Conservation (phyloP, 768 basidiomycete species). For the Auricularia auricula-judae region DNA sequence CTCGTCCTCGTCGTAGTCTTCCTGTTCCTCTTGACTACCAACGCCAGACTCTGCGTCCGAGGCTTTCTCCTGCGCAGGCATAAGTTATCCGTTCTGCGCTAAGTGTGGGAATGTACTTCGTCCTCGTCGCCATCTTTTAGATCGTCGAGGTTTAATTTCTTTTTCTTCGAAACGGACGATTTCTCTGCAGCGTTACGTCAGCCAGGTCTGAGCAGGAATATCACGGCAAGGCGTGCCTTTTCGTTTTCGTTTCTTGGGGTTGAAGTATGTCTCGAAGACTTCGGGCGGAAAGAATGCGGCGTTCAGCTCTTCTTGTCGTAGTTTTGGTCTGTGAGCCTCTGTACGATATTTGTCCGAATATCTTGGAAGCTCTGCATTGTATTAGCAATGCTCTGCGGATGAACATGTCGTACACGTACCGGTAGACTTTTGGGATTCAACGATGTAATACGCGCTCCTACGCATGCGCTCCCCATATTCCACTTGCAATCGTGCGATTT, state of each 20-base stretch:
- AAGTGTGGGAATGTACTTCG: slow-evolving; percentile 16
- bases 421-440: slow-evolving; percentile 56
- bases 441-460: slow-evolving; percentile 63
- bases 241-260: slow-evolving; percentile 26
- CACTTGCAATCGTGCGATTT: slow-evolving; percentile 53
- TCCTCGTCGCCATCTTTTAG: slow-evolving; percentile 57
- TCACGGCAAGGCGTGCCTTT: slow-evolving; percentile 7
- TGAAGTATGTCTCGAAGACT: slow-evolving; percentile 71
- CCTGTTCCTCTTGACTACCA: slow-evolving; percentile 53
- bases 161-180: slow-evolving; percentile 21
- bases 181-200: slow-evolving; percentile 20
- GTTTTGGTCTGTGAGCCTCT: slow-evolving; percentile 38
- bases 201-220: slow-evolving; percentile 1
- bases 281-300: slow-evolving; percentile 68
- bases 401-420: slow-evolving; percentile 23
- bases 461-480: slow-evolving; percentile 55
- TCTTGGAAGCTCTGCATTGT: slow-evolving; percentile 52
- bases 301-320: slow-evolving; percentile 62
- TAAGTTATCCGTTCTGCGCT: too few species aligned
- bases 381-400: neutral
- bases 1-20: slow-evolving; percentile 74
- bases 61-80: slow-evolving; percentile 12
- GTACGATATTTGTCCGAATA: slow-evolving; percentile 81
- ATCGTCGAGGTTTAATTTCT: slow-evolving; percentile 51
- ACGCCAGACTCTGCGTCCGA: slow-evolving; percentile 32